Evolutionary conservation across 768 basidiomycete genomes (phyloP).

Genomic region (Termitomyces sp.): DNA sequence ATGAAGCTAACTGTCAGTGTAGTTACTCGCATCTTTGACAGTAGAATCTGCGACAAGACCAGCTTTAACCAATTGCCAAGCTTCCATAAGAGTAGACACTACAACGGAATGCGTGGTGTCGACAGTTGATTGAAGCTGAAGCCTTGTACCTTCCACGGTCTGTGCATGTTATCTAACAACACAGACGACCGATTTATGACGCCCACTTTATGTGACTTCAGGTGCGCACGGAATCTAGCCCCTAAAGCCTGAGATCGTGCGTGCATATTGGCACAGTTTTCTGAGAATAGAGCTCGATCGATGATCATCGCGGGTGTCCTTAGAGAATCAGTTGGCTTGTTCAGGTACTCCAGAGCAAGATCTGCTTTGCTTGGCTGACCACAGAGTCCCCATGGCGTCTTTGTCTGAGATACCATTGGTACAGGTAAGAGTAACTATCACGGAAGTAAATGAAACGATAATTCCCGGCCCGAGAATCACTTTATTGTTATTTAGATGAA

Average conservation of each 20-base stretch:
- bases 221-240: constrained; percentile 71
- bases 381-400: constrained; percentile 36
- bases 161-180: constrained; percentile 19
- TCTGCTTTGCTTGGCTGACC: constrained; percentile 40
- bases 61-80: constrained; percentile 62
- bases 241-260: constrained; percentile 58
- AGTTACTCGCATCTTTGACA: constrained; percentile 65
- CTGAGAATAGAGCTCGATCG: constrained; percentile 64
- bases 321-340: constrained; percentile 47
- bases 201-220: constrained; percentile 77
- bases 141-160: constrained; percentile 69
- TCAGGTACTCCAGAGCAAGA: constrained; percentile 50
- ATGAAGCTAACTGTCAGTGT: not conserved
- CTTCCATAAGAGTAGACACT: constrained; percentile 82
- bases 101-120: constrained; percentile 58
- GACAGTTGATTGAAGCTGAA: constrained; percentile 57
- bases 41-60: constrained; percentile 67
- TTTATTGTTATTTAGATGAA: not conserved
- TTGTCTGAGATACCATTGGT: constrained; percentile 31
- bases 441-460: too few relatives aligned
- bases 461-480: too few relatives aligned
- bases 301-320: constrained; percentile 78
- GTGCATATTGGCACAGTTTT: constrained; percentile 74
- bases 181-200: not conserved
- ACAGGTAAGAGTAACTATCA: not conserved